These are phyloP conservation scores for Monascus purpureus DNA, from an alignment of 495 filamentous ascomycete genomes.

Conservation along the genomic window DNA sequence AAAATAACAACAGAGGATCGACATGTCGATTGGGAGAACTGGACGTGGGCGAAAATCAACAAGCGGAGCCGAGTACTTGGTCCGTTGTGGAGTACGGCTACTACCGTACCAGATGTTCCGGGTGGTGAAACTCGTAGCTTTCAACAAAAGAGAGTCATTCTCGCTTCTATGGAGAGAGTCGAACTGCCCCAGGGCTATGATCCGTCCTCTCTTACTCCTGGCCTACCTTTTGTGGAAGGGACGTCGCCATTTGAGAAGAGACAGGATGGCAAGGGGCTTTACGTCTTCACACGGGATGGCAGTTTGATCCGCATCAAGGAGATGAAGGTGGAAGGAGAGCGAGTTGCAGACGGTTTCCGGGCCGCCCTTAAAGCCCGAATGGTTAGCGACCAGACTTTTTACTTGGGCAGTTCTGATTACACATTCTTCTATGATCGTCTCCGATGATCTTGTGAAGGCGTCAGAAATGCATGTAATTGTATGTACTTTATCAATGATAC, in stretches of 20 bases:
- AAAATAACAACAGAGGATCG: slow-evolving; percentile 41
- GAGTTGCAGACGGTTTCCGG: slow-evolving; percentile 19
- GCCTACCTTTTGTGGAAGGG: slow-evolving; percentile 24
- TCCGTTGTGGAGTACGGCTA: slow-evolving; percentile 37
- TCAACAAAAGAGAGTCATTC: slow-evolving; percentile 23
- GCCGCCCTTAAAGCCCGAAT: slow-evolving; percentile 31
- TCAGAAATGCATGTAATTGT: background rate
- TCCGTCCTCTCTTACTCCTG: slow-evolving; percentile 17
- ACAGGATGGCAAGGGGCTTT: slow-evolving; percentile 16
- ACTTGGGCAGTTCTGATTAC: slow-evolving; percentile 13
- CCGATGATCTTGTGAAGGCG: slow-evolving; percentile 5
- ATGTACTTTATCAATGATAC: slow-evolving; percentile 9
- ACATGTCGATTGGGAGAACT: slow-evolving; percentile 38
- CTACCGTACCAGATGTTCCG: slow-evolving; percentile 11
- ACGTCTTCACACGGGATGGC: slow-evolving; percentile 24
- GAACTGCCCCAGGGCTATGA: slow-evolving; percentile 14
- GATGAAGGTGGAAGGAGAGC: slow-evolving; percentile 32
- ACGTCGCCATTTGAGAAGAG: slow-evolving; percentile 12
- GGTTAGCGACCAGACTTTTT: slow-evolving; percentile 20
- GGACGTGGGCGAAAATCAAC: slow-evolving; percentile 32
- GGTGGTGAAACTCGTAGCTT: slow-evolving; percentile 10
- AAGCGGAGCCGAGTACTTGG: slow-evolving; percentile 37
- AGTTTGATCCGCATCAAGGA: slow-evolving; percentile 23
- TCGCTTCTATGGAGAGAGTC: slow-evolving; percentile 25
- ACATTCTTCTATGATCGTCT: slow-evolving; percentile 27